These are phyloP conservation scores for Protomyces macrosporus DNA, from an alignment of 1,139 yeast species.

Conservation along the genomic window DNA sequence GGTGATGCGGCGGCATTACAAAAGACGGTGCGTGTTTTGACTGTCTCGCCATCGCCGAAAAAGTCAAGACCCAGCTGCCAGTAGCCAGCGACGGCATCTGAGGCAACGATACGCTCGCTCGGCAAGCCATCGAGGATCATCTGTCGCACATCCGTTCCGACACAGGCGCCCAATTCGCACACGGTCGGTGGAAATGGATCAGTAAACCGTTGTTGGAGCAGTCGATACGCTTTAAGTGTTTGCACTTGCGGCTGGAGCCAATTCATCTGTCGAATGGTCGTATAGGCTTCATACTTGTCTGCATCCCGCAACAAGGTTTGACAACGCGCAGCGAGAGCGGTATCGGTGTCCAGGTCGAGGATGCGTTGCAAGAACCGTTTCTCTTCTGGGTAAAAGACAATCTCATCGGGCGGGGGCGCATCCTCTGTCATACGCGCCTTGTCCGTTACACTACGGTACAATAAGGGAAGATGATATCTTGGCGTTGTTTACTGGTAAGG, in stretches of 20 bases:
- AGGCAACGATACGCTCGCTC: neutral
- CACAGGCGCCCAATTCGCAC: neutral
- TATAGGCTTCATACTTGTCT: neutral
- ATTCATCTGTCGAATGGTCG: neutral
- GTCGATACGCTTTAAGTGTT: neutral
- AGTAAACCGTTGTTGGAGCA: neutral
- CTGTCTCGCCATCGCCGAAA: neutral
- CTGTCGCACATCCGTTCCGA: neutral
- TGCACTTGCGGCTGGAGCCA: neutral
- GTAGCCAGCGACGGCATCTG: neutral
- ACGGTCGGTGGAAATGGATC: neutral
- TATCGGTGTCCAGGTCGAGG: neutral
- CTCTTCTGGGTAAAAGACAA: neutral
- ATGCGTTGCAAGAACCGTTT: neutral
- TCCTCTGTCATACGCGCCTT: no score
- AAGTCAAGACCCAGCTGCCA: constrained; percentile 2
- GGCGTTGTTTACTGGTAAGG: no score
- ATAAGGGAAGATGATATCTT: no score
- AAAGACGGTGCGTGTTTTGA: neutral
- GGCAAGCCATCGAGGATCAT: neutral
- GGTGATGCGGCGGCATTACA: neutral
- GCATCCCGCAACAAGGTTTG: neutral
- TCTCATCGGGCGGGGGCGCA: neutral
- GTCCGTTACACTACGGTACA: no score
- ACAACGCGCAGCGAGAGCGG: neutral